Evolutionary conservation across 805 yeast species (phyloP).

Genomic region (Starmerella vaccinii): DNA sequence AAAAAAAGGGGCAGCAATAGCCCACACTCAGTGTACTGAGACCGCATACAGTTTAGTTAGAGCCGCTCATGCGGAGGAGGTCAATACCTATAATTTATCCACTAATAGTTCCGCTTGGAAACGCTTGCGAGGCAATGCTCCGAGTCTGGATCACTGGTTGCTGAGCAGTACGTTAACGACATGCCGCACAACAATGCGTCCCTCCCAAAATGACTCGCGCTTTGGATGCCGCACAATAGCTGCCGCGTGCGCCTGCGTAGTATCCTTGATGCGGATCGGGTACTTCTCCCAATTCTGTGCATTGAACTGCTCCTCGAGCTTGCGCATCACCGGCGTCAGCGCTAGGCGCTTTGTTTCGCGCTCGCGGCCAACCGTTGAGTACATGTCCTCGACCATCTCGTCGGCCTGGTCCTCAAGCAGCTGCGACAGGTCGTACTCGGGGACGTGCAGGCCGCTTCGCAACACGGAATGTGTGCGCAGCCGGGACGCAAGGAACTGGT

Average conservation of each 20-base stretch:
- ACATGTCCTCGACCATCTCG: constrained; percentile 22
- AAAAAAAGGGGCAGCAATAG: no score
- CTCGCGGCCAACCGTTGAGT: constrained; percentile 18
- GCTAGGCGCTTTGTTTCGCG: constrained; percentile 15
- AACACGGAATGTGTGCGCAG: constrained; percentile 26
- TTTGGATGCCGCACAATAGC: constrained; percentile 56
- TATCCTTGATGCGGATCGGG: constrained; percentile 57
- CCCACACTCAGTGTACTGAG: no score
- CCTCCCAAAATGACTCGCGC: constrained; percentile 53
- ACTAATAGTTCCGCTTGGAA: no score
- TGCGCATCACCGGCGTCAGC: constrained; percentile 35
- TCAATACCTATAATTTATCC: no score
- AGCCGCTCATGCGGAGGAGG: no score
- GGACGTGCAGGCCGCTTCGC: constrained; percentile 7
- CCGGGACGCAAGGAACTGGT: constrained; percentile 37
- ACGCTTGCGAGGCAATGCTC: no score
- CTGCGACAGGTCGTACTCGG: constrained; percentile 23
- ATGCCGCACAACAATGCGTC: constrained; percentile 38
- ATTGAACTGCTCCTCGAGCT: constrained; percentile 50
- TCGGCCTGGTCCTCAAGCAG: constrained; percentile 24
- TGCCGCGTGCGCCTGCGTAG: constrained; percentile 70
- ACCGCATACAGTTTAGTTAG: no score
- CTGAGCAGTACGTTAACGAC: background rate
- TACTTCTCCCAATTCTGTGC: constrained; percentile 54
- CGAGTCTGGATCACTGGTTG: background rate